Evolutionary conservation across 768 basidiomycete genomes (phyloP).

Genomic region (Boletus tomentosulus): DNA sequence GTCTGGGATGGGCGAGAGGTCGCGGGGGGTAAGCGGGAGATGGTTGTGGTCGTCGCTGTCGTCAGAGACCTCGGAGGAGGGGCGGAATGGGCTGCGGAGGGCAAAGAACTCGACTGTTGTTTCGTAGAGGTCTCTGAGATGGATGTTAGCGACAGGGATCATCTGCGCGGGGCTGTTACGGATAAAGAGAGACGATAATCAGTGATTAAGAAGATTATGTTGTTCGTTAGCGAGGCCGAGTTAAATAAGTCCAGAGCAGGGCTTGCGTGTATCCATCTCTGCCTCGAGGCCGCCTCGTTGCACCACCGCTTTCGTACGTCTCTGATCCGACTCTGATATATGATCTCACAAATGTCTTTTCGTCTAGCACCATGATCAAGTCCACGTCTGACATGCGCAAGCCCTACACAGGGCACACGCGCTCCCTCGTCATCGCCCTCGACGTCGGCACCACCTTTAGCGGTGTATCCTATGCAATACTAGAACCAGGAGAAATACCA

Average conservation of each 20-base stretch:
- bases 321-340: neutral
- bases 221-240: neutral
- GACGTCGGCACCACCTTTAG: conserved; percentile 83
- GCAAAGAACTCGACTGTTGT: conserved; percentile 59
- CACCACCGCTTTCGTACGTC: neutral
- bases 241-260: conserved; percentile 2
- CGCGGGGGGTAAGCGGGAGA: conserved; percentile 26
- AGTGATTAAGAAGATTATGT: conserved; percentile 15
- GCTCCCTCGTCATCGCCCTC: conserved; percentile 72
- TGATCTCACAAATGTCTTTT: neutral
- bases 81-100: conserved; percentile 36
- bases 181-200: conserved; percentile 33
- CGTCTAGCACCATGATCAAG: conserved; percentile 39
- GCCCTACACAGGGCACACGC: conserved; percentile 60
- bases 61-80: conserved; percentile 4
- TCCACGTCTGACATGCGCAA: conserved; percentile 62
- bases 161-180: conserved; percentile 24
- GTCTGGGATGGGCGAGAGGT: conserved; percentile 38
- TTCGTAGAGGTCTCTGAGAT: conserved; percentile 47
- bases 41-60: conserved; percentile 27
- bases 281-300: conserved; percentile 17
- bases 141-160: conserved; percentile 44
- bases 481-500: conserved; percentile 77
- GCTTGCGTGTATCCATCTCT: conserved; percentile 17
- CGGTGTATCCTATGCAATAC: conserved; percentile 79